Percentiles rank a stretch among this genome's conserved stretches.
Conservation (phyloP, 1,284 basidiomycete species). For the Mycosarcoma maydis region DNA sequence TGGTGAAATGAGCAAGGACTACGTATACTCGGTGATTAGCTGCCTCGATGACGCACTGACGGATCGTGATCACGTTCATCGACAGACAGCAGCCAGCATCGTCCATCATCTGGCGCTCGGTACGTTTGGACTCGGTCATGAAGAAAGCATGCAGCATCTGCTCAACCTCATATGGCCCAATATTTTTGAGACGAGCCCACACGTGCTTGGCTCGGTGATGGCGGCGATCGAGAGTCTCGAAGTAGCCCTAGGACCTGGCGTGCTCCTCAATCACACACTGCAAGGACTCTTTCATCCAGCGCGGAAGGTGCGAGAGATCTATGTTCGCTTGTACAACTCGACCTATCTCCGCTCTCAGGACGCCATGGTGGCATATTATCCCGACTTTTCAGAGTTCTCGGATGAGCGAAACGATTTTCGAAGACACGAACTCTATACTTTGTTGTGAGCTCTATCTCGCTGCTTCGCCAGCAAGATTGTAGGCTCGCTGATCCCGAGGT, state of each 20-base stretch:
- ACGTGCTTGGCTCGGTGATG: constrained; percentile 86
- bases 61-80: constrained; percentile 96
- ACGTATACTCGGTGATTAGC: constrained; percentile 94
- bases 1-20: constrained; percentile 99
- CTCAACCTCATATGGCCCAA: constrained; percentile 99
- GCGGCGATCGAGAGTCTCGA: constrained; percentile 92
- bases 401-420: constrained; percentile 61
- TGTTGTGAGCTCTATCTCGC: constrained; percentile 15
- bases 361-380: constrained; percentile 92
- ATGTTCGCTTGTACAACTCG: constrained; percentile 81
- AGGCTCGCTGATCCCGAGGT: not conserved
- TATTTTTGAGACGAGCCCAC: constrained; percentile 96
- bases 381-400: constrained; percentile 68
- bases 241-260: constrained; percentile 90
- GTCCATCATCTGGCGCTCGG: constrained; percentile 98
- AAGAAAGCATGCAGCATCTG: constrained; percentile 95
- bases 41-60: constrained; percentile 98
- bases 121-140: constrained; percentile 94
- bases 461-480: too few relatives aligned
- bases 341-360: constrained; percentile 83
- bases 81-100: constrained; percentile 98
- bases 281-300: constrained; percentile 74
- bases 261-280: constrained; percentile 80
- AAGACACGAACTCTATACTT: constrained; percentile 57
- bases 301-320: constrained; percentile 88